Conservation (phyloP, 352 stramenopile genomes). For the Globisporangium middletonii region DNA sequence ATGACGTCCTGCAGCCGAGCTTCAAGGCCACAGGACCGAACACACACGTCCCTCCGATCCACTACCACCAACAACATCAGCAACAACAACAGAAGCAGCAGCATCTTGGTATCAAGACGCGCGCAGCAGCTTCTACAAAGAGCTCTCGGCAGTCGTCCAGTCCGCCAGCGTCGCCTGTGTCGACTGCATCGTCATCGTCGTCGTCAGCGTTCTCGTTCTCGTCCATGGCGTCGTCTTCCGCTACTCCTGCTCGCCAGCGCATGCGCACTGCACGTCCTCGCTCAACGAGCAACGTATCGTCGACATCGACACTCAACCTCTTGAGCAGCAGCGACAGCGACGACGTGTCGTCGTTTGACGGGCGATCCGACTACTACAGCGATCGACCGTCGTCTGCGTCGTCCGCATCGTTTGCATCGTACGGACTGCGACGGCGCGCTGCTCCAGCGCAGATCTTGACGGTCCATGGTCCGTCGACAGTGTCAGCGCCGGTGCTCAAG, state of each 20-base stretch:
- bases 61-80: conserved; percentile 6
- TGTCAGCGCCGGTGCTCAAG: not conserved
- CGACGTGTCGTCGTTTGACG: conserved; percentile 9
- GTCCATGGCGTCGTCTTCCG: conserved; percentile 6
- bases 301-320: conserved; percentile 25
- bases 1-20: conserved; percentile 51
- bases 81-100: not conserved
- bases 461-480: conserved; percentile 4
- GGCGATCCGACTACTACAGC: conserved; percentile 18
- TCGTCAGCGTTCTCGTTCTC: conserved; percentile 32
- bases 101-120: not conserved
- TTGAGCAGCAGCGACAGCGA: conserved; percentile 23
- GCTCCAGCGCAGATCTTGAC: conserved; percentile 6
- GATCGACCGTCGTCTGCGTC: conserved; percentile 21
- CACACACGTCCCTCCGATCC: conserved; percentile 4
- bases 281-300: conserved; percentile 19
- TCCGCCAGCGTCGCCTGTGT: conserved; percentile 38
- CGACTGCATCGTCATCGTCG: conserved; percentile 32
- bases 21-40: conserved; percentile 33
- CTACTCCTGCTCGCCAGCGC: not conserved
- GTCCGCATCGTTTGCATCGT: conserved; percentile 9
- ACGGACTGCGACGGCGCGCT: conserved; percentile 21
- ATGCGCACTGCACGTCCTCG: conserved; percentile 1
- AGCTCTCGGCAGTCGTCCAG: conserved; percentile 15
- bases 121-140: not conserved